Evolutionary conservation across 306 rosid genomes (phyloP), one percentile per base, ranked within the genome.

Genomic region (Lablab purpureus): DNA sequence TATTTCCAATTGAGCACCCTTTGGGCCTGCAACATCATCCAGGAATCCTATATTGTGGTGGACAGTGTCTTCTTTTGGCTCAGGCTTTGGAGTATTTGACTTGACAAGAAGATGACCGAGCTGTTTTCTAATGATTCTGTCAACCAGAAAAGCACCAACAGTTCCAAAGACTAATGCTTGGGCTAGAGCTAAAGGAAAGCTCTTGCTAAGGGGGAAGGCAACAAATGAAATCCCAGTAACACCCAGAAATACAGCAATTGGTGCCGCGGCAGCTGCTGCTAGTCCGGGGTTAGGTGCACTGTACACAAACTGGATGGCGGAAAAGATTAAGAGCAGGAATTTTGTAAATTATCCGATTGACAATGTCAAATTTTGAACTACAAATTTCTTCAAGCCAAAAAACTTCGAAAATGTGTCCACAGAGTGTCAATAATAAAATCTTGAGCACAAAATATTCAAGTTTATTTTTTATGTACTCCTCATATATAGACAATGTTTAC

Each of bases 221-320:
- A 86, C 81, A 60, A 86, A 93, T 25, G 93, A 95, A 78, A 95
- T 95, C 59, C 89, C 93, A 0, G 89, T 93, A 41, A 91, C 91
- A 7, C 98, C 94, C 10, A 91, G 23, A 69, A 95, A 81, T 23
- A 95, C 98, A 32, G 97, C 97, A 58, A 95, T 77, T 11, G 99
- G 99, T 52, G 99, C 98, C 15, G 99, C 94, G 5, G 98, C 89
- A 5, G 99, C 98, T 7, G 99, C 98, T 5, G 99, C 98, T 87
- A 91, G 93, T 73, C 99, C 99, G 0, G 99, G 99, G 70, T 95
- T 95, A 25, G 85, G 90, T 78, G 99, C 99, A 82, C 97, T 86
- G 86, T 95, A 95, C 80, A 95, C 99, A 79, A 87, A 93, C 99
- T 93, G 92, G 32, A 86, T 36, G 41, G 14, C 22, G 71, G 8